Conservation (phyloP, 148 eudicot genomes). For the Camellia granthamiana region DNA sequence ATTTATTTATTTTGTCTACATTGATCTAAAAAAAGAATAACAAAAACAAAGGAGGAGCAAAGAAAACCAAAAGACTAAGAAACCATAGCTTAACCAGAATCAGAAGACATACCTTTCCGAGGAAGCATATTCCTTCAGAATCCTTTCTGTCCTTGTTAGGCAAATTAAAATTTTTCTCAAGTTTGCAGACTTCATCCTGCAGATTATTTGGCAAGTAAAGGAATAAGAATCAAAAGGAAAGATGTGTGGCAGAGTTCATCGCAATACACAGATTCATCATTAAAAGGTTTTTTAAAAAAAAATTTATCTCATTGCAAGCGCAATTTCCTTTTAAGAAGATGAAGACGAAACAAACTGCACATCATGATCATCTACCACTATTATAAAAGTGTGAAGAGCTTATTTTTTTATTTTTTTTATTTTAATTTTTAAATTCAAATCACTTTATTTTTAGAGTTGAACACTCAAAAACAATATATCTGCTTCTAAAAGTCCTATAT, state of each 20-base stretch:
- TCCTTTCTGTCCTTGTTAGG: constrained; percentile 95
- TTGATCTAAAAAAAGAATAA: no score
- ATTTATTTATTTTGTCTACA: no score
- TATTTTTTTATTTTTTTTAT: no score
- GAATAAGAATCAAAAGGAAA: not conserved
- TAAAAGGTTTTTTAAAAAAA: not conserved
- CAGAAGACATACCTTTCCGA: constrained; percentile 71
- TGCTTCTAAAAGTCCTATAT: no score
- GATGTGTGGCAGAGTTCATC: not conserved
- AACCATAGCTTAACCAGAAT: not conserved
- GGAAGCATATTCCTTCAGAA: constrained; percentile 99
- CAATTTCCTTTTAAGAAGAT: not conserved
- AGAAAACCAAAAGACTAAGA: no score
- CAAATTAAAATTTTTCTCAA: constrained; percentile 61
- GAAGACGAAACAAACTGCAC: not conserved
- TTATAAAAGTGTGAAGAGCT: no score
- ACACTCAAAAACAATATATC: no score
- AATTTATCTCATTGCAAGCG: not conserved
- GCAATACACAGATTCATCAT: not conserved
- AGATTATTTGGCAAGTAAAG: constrained; percentile 11
- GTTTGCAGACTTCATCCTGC: constrained; percentile 82
- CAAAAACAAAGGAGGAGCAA: no score
- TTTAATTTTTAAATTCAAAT: no score
- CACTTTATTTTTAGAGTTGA: no score
- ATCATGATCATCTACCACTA: not conserved